These are phyloP conservation scores for Aspergillaceae sp. DNA, from an alignment of 2,329 filamentous ascomycete genomes.

Conservation along the genomic window DNA sequence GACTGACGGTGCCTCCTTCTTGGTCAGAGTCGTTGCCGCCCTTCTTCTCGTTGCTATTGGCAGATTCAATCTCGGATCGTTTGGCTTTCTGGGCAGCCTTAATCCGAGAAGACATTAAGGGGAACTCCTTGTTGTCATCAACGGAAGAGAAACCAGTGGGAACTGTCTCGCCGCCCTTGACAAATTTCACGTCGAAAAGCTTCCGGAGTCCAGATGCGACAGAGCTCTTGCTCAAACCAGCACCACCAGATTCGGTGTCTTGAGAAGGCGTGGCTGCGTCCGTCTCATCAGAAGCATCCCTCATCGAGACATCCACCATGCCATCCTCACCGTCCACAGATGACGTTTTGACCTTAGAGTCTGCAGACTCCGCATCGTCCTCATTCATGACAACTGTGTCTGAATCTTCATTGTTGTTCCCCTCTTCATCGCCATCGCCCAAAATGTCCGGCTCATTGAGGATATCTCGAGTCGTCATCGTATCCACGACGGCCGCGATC, in stretches of 20 bases:
- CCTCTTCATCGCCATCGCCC: constrained; percentile 43
- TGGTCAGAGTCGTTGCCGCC: constrained; percentile 12
- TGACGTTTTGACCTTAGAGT: constrained; percentile 62
- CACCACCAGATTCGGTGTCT: constrained; percentile 31
- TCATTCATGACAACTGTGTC: constrained; percentile 60
- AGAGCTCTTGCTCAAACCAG: constrained; percentile 42
- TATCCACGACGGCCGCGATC: constrained; percentile 64
- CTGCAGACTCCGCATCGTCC: constrained; percentile 56
- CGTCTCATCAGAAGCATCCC: constrained; percentile 44
- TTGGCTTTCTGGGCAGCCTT: constrained; percentile 10
- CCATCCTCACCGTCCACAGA: constrained; percentile 86
- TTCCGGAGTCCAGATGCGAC: constrained; percentile 58
- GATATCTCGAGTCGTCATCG: constrained; percentile 63
- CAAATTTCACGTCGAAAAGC: constrained; percentile 63
- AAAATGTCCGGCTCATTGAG: constrained; percentile 44
- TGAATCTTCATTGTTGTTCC: constrained; percentile 47
- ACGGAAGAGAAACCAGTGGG: constrained; percentile 62
- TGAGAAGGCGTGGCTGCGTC: constrained; percentile 11
- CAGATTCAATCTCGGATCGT: too few relatives aligned
- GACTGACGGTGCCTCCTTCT: constrained; percentile 16
- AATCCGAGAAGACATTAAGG: constrained; percentile 44
- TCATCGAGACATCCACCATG: constrained; percentile 83
- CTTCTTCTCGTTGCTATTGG: constrained; percentile 6
- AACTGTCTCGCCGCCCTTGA: constrained; percentile 50
- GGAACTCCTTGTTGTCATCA: constrained; percentile 51